Conservation (phyloP, 2,329 filamentous ascomycete species). For the Hymenoscyphus repandus region DNA sequence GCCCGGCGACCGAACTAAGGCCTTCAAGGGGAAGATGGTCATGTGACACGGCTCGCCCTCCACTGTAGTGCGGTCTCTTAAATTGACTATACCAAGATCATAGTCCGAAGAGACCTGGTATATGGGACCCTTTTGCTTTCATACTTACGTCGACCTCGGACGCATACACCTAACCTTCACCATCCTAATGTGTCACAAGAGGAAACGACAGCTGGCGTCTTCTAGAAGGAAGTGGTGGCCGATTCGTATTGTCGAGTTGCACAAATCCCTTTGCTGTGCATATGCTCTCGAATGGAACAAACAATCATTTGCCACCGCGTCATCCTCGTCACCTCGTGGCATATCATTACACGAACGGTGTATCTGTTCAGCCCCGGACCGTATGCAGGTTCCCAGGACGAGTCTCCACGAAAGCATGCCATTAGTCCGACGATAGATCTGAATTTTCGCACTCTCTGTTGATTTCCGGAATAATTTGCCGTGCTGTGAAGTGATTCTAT, state of each 20-base stretch:
- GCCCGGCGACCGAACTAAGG: not conserved
- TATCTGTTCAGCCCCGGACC: not conserved
- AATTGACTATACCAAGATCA: not conserved
- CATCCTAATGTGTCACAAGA: not conserved
- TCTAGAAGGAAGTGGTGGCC: not conserved
- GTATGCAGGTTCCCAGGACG: not conserved
- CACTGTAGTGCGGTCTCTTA: too few relatives aligned
- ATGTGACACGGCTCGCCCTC: not conserved
- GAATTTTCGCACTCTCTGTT: not conserved
- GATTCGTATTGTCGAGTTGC: not conserved
- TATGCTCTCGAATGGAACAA: not conserved
- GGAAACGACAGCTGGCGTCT: not conserved
- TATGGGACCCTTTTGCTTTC: not conserved
- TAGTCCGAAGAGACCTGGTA: not conserved
- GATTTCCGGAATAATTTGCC: not conserved
- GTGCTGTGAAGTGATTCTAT: not conserved
- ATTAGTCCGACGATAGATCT: not conserved
- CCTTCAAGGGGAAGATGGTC: not conserved
- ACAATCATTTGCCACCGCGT: not conserved
- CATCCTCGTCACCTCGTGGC: not conserved
- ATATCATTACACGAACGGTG: not conserved
- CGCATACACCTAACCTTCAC: not conserved
- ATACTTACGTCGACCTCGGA: not conserved
- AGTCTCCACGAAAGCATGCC: not conserved
- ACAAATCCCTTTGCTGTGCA: not conserved